Evolutionary conservation across 345 rosid genomes (phyloP), one percentile per base, ranked within the genome.

Genomic region (Citrus reticulata): DNA sequence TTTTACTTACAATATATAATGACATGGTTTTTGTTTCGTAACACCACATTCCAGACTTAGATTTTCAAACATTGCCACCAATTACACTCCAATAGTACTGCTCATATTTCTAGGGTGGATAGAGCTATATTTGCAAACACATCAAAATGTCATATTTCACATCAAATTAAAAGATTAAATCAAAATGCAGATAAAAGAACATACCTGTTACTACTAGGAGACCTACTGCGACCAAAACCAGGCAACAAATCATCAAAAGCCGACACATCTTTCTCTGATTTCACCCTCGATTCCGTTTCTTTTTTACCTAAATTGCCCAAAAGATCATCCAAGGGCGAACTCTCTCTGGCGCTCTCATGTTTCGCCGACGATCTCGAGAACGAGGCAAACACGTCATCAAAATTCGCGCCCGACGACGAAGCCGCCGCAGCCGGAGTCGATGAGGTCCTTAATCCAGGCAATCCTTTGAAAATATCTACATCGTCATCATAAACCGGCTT

Each of bases 401-500:
- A 83, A 62, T 82, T 90, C 39, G 77, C 82, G 2, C 86, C 59
- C 29, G 89, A 77, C 4, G 85, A 13, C 24, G 82, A 72, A 11
- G 71, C 42, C 1, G 63, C 14, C 13, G 59, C 6, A n/a, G 58
- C 27, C 13, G 60, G 13, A 0, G 63, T 37, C 39, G 91, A 81
- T 3, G 91, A 82, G 76, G 80, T 84, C 83, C 85, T 88, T 37
- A 93, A 62, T 80, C 92, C 93, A n/a, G 95, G 91, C 81, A 93
- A 78, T 20, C 92, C 88, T 34, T 89, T 87, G 55, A 88, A 93
- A 11, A 89, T 83, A 80, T 92, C 51, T 13, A 46, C 16, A 46
- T 46, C 95, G 19, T 92, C 97, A 46, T 91, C 95, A 65, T 90
- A 92, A 6, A 92, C 88, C 16, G 97, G 97, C 84, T 87, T 88